Percentiles rank a stretch among this genome's conserved stretches.
Conservation (phyloP, 805 yeast species). For the Suhomyces canberraensis region DNA sequence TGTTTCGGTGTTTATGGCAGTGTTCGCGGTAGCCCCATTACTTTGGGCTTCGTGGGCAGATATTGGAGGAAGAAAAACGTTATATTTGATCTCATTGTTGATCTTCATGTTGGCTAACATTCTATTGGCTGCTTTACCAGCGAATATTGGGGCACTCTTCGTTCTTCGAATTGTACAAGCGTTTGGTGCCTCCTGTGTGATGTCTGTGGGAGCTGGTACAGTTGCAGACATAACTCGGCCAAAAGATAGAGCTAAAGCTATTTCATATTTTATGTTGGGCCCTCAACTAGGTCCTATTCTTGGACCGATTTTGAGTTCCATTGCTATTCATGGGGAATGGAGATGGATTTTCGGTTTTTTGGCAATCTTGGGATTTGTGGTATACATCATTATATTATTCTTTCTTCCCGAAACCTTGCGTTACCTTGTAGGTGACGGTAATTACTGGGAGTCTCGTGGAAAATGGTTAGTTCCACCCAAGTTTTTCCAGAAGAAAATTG, state of each 20-base stretch:
- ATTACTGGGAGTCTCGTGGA: slow-evolving; percentile 12
- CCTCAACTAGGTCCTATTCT: slow-evolving; percentile 39
- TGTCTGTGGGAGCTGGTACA: slow-evolving; percentile 37
- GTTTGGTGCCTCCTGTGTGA: slow-evolving; percentile 35
- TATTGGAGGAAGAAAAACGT: slow-evolving; percentile 42
- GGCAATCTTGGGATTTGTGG: slow-evolving; percentile 24
- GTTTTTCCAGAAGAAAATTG: slow-evolving; percentile 20
- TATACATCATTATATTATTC: slow-evolving; percentile 22
- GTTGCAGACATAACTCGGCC: slow-evolving; percentile 33
- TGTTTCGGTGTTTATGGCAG: slow-evolving; percentile 55
- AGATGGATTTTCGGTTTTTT: slow-evolving; percentile 34
- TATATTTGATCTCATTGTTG: slow-evolving; percentile 25
- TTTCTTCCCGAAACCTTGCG: slow-evolving; percentile 41
- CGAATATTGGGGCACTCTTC: slow-evolving; percentile 27
- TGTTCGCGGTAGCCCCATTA: slow-evolving; percentile 54
- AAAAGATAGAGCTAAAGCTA: slow-evolving; percentile 26
- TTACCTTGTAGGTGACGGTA: slow-evolving; percentile 36
- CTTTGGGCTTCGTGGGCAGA: slow-evolving; percentile 58
- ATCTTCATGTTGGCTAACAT: slow-evolving; percentile 27
- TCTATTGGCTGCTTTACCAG: slow-evolving; percentile 28
- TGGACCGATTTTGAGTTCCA: slow-evolving; percentile 32
- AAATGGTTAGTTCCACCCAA: slow-evolving; percentile 28
- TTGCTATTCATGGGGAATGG: slow-evolving; percentile 28
- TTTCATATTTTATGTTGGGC: slow-evolving; percentile 36
- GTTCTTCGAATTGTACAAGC: slow-evolving; percentile 34